Percentiles rank a stretch among this genome's conserved stretches.
Evolutionary conservation across 805 yeast species (phyloP).

Genomic region (Pichia cephalocereana): DNA sequence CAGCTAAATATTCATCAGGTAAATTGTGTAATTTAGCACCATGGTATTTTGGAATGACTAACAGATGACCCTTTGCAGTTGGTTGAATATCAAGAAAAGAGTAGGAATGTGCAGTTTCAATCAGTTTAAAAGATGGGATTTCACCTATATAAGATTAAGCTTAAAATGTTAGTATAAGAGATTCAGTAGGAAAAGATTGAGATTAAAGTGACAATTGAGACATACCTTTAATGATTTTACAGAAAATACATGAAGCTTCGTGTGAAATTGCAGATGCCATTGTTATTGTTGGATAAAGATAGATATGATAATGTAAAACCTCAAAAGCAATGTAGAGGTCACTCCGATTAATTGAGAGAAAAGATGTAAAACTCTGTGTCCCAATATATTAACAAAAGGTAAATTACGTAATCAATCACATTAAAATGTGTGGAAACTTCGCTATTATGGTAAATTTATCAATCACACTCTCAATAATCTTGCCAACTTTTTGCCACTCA

Average conservation of each 20-base stretch:
- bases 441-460: background rate
- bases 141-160: conserved; percentile 49
- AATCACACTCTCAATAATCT: background rate
- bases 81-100: conserved; percentile 95
- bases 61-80: conserved; percentile 77
- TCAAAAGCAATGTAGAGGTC: too few species aligned
- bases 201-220: background rate
- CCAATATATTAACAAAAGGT: too few species aligned
- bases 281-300: background rate
- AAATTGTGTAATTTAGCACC: conserved; percentile 88
- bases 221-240: conserved; percentile 83
- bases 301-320: too few species aligned
- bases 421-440: too few species aligned
- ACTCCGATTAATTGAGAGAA: too few species aligned
- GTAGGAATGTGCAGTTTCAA: conserved; percentile 73
- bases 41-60: conserved; percentile 87
- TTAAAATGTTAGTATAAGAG: background rate
- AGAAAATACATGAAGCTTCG: conserved; percentile 73
- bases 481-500: background rate
- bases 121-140: conserved; percentile 84
- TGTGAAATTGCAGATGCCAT: conserved; percentile 24
- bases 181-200: too few species aligned
- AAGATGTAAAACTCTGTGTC: too few species aligned
- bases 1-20: conserved; percentile 86
- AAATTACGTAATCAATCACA: too few species aligned